Evolutionary conservation across 768 basidiomycete genomes (phyloP), one percentile per base, ranked within the genome.

Genomic region (Gyrodon lividus): DNA sequence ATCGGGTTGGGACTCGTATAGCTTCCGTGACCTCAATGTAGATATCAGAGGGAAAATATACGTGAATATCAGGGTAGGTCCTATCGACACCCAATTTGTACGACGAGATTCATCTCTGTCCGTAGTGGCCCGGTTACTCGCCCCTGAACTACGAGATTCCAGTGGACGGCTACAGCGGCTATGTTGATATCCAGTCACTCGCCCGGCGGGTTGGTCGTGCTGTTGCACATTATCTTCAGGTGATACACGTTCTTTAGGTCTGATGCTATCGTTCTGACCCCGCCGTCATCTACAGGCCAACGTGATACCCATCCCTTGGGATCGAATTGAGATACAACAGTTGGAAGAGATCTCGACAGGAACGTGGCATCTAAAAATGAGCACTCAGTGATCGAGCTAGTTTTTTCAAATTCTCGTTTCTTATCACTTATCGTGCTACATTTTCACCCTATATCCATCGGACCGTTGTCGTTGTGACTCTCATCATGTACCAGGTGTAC

Each of bases 61-160:
- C 47, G 71, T 88, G 38, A 82, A 77, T 64, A 70, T 89, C 52
- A 78, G 79, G 70, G 87, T 84, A 59, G 38, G 81, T 71, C 17
- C 40, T 30, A 31, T 8, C 41, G 30, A n/a, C 19, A 16, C 50
- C 9, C 26, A 1, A 22, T 41, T 46, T 55, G 44, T 37, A 13
- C 41, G 17, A 45, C 40, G 22, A 33, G 43, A 16, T 47, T 52
- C 43, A 54, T 40, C 28, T 31, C 12, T 23, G n/a, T 46, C 26
- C 37, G 22, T 16, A 88, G 87, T 89, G 86, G 86, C 73, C 79
- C 38, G 86, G 86, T 1, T 87, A 87, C 60, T 67, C 76, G 37
- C 77, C 86, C 8, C 76, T 87, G 66, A 87, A 84, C 37, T 89
- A 88, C 57, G 84, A 88, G 62, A 82, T 89, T 39, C 87, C 87